These are phyloP conservation scores for Penicillium antarcticum DNA, from an alignment of 495 filamentous ascomycete species.

Conservation along the genomic window DNA sequence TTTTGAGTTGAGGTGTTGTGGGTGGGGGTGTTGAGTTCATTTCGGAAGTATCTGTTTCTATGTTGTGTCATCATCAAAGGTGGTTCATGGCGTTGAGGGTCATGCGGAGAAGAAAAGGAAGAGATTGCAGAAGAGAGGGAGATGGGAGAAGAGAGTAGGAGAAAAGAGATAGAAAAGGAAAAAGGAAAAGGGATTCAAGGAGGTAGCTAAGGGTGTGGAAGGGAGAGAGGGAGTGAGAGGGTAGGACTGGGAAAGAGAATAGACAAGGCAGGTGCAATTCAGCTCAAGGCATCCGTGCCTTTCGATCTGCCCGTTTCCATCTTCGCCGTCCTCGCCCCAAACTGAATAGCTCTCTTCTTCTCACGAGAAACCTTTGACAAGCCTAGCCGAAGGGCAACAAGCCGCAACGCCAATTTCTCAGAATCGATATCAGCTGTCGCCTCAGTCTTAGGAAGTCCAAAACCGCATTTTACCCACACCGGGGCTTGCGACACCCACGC, in stretches of 20 bases:
- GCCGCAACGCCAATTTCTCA: slow-evolving; percentile 75
- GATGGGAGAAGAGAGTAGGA: slow-evolving; percentile 1
- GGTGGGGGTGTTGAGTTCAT: slow-evolving; percentile 10
- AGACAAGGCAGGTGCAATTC: slow-evolving; percentile 3
- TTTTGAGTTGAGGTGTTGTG: neutral
- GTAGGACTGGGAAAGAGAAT: neutral
- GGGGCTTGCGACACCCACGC: slow-evolving; percentile 70
- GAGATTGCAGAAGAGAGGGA: neutral
- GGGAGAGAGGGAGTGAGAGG: too few relatives aligned
- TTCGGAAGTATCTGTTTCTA: slow-evolving; percentile 54
- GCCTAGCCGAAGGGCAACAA: slow-evolving; percentile 73
- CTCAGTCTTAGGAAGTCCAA: slow-evolving; percentile 37
- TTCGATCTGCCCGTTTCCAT: slow-evolving; percentile 73
- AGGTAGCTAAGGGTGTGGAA: too few relatives aligned
- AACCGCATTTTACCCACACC: slow-evolving; percentile 84
- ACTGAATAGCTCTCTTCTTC: slow-evolving; percentile 93
- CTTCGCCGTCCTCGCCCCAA: slow-evolving; percentile 81
- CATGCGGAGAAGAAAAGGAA: neutral
- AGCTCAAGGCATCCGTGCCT: slow-evolving; percentile 57
- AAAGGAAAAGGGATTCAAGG: neutral
- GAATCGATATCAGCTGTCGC: slow-evolving; percentile 52
- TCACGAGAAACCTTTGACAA: slow-evolving; percentile 68
- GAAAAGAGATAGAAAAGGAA: neutral
- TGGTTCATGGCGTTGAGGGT: neutral
- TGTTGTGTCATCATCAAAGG: slow-evolving; percentile 47